phyloP scores from a whole-genome alignment of 2,329 filamentous ascomycete species.

The Cryphonectria parasitica region DNA sequence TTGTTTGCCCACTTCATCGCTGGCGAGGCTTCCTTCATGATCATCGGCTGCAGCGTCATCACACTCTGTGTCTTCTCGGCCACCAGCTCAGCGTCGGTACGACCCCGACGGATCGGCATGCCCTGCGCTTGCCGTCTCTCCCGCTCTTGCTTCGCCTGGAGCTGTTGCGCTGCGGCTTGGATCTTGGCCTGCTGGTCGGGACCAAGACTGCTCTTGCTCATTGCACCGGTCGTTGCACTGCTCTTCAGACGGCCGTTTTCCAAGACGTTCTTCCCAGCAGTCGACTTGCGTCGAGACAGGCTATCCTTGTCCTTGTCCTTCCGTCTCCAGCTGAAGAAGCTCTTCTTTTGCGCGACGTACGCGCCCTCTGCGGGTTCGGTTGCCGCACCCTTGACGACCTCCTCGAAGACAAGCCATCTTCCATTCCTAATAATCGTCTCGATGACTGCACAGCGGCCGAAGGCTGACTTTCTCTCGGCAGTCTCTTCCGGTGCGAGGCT shows the following conservation, averaged over 20 bases:
- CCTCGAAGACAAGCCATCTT: conserved; percentile 93
- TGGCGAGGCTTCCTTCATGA: conserved; percentile 84
- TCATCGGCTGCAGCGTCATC: conserved; percentile 81
- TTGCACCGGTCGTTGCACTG: conserved; percentile 42
- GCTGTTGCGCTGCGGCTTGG: conserved; percentile 83
- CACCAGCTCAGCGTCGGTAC: conserved; percentile 59
- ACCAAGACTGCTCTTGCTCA: conserved; percentile 82
- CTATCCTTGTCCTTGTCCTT: conserved; percentile 56
- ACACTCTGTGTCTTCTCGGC: conserved; percentile 84
- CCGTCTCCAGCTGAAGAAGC: conserved; percentile 85
- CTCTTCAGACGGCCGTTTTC: conserved; percentile 48
- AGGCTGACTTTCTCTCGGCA: conserved; percentile 81
- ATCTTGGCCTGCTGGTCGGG: conserved; percentile 93
- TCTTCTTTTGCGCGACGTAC: conserved; percentile 94
- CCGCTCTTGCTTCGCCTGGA: conserved; percentile 73
- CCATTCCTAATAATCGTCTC: conserved; percentile 83
- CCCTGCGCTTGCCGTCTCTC: conserved; percentile 47
- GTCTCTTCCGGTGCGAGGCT: conserved; percentile 91
- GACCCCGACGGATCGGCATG: conserved; percentile 48
- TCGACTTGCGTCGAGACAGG: conserved; percentile 70
- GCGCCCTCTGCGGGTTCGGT: conserved; percentile 82
- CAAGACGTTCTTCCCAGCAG: conserved; percentile 60
- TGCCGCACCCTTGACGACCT: conserved; percentile 92
- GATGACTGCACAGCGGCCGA: conserved; percentile 89
- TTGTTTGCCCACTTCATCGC: conserved; percentile 97